A percentile compares a stretch with the other conserved stretches of the same genome.
These are phyloP conservation scores for Kuraishia ogatae DNA, from an alignment of 805 yeast species.

Conservation along the genomic window DNA sequence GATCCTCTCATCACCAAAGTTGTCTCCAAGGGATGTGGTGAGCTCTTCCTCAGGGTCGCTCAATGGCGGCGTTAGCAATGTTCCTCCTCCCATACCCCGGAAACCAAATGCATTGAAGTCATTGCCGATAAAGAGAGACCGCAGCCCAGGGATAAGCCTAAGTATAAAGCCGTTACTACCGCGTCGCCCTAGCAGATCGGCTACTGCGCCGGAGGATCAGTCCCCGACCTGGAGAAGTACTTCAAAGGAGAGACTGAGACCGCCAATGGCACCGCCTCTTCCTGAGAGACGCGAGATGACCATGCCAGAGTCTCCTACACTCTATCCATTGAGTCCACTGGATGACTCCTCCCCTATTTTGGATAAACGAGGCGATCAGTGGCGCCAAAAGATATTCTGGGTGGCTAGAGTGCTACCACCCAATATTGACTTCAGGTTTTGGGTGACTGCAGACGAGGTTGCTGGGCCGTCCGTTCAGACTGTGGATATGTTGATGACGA, in stretches of 20 bases:
- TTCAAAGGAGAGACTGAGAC: background rate
- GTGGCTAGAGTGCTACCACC: conserved; percentile 32
- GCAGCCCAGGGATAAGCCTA: background rate
- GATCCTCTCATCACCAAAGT: background rate
- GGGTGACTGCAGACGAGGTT: conserved; percentile 19
- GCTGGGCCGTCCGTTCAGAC: background rate
- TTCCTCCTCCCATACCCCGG: conserved; percentile 34
- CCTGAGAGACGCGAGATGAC: background rate
- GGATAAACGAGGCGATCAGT: conserved; percentile 44
- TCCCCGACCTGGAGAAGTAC: background rate
- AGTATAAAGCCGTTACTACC: background rate
- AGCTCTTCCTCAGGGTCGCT: background rate
- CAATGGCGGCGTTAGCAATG: background rate
- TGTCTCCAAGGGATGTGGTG: background rate
- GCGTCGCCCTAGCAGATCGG: background rate
- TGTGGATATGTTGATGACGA: background rate
- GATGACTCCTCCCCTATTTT: background rate
- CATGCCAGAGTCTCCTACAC: background rate
- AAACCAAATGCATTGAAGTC: conserved; percentile 32
- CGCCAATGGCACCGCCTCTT: background rate
- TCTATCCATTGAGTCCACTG: background rate
- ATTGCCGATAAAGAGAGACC: background rate
- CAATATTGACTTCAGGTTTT: conserved; percentile 28
- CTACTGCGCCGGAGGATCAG: background rate
- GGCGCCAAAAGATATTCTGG: conserved; percentile 40